Evolutionary conservation across 345 rosid species (phyloP).

Genomic region (Rubroshorea leprosula): DNA sequence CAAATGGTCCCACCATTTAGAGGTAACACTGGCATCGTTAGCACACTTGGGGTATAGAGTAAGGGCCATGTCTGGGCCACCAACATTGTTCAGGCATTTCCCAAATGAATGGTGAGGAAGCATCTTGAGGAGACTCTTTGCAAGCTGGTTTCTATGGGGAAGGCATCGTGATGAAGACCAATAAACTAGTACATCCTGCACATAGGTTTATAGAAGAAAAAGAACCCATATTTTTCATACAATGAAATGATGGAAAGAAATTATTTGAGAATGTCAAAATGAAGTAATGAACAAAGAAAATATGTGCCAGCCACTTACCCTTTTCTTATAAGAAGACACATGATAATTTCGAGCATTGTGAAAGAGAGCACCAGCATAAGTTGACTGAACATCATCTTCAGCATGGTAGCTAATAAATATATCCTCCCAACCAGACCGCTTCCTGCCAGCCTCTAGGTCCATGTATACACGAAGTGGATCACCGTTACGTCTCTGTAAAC

Average conservation of each 20-base stretch:
- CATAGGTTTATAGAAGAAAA: slow-evolving; percentile 20
- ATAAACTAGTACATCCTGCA: slow-evolving; percentile 65
- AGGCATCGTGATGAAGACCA: slow-evolving; percentile 98
- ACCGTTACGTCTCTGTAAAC: slow-evolving; percentile 55
- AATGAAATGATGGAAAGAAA: not conserved
- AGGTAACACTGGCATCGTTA: slow-evolving; percentile 28
- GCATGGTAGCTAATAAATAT: slow-evolving; percentile 89
- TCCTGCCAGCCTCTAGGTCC: slow-evolving; percentile 94
- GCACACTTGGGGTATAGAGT: slow-evolving; percentile 62
- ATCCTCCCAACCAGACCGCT: slow-evolving; percentile 75
- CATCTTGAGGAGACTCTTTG: slow-evolving; percentile 54
- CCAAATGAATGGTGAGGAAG: slow-evolving; percentile 89
- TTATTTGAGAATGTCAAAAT: not conserved
- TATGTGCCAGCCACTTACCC: slow-evolving; percentile 34
- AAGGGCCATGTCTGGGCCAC: slow-evolving; percentile 65
- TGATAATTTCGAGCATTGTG: slow-evolving; percentile 81
- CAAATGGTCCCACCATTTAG: slow-evolving; percentile 89
- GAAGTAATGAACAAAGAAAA: not conserved
- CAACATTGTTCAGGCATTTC: slow-evolving; percentile 88
- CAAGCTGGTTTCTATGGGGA: slow-evolving; percentile 58
- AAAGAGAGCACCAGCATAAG: slow-evolving; percentile 88
- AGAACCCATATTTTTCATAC: not conserved
- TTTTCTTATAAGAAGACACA: slow-evolving; percentile 58
- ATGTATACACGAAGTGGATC: slow-evolving; percentile 91
- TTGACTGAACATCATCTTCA: slow-evolving; percentile 72